Evolutionary conservation across 1,284 basidiomycete species (phyloP), one percentile per base, ranked within the genome.

Genomic region (Schizophyllum commune): DNA sequence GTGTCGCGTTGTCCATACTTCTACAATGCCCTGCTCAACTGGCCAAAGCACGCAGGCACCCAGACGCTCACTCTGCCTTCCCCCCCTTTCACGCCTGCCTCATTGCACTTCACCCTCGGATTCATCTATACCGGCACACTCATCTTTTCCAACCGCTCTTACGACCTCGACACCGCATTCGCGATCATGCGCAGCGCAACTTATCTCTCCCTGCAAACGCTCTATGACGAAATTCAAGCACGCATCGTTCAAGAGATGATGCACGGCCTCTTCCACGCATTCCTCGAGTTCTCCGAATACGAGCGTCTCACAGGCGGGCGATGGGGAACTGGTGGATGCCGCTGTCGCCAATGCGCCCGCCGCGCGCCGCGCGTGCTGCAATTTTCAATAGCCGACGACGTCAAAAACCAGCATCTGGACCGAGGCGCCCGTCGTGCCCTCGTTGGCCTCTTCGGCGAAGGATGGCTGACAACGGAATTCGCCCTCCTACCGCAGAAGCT

Each of bases 111-210:
- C 71, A 93, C 94, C 27, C 84, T 99, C 32, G 96, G 96, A 15
- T 96, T 89, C 74, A 83, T 96, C 59, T 98, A 98, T 71, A 94
- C 94, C 11, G 96, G 96, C 54, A 96, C 94, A 5, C 87, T 99
- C 58, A 81, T 89, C 56, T 97, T 98, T 71, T 95, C 93, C 3
- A 92, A 97, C 69, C 82, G 96, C 19, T 89, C 91, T 0, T 97
- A 94, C 73, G 95, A 98, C 75, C 85, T 98, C 63, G 82, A 88
- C 56, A 98, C 94, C 15, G 92, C 92, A 0, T 94, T 98, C 71
- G 85, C 91, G 63, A 93, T 98, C 67, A 86, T 95, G 75, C 85
- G 88, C 32, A 87, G 92, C 0, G 89, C 94, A 2, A 78, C 82
- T 19, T 98, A 96, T 73, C 87, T 98, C 52, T 81, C 83, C 57